These are phyloP conservation scores for Sporothrix dimorphospora DNA, from an alignment of 2,329 filamentous ascomycete genomes.

Conservation along the genomic window DNA sequence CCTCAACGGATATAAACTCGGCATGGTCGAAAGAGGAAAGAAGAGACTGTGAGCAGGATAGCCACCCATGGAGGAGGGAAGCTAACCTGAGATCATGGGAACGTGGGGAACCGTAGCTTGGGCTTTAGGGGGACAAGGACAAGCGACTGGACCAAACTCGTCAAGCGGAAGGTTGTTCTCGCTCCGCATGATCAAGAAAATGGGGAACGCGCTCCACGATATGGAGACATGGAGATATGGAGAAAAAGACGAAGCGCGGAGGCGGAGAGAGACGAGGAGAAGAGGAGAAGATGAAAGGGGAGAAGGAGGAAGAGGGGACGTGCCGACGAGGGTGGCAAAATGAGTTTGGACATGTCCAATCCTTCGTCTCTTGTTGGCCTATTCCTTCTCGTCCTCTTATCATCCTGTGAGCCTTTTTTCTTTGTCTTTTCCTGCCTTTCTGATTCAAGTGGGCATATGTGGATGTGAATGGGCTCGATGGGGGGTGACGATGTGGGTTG, in stretches of 20 bases:
- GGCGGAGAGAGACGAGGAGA: background rate
- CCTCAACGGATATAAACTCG: background rate
- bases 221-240: conserved; percentile 13
- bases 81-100: conserved; percentile 22
- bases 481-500: conserved; percentile 2
- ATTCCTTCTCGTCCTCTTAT: background rate
- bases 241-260: background rate
- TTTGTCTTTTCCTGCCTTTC: background rate
- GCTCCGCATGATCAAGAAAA: conserved; percentile 23
- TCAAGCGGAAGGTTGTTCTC: background rate
- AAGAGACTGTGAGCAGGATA: background rate
- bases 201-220: conserved; percentile 4
- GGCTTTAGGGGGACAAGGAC: background rate
- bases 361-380: background rate
- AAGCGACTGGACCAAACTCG: background rate
- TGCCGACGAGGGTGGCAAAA: conserved; percentile 6
- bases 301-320: background rate
- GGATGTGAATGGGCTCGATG: background rate
- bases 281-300: too few relatives aligned
- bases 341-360: background rate
- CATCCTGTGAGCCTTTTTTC: background rate
- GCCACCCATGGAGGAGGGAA: background rate
- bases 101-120: conserved; percentile 19
- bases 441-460: background rate
- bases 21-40: background rate